Base-by-base conservation (phyloP, 495 filamentous ascomycete genomes). In the Trichoderma reesei region DNA sequence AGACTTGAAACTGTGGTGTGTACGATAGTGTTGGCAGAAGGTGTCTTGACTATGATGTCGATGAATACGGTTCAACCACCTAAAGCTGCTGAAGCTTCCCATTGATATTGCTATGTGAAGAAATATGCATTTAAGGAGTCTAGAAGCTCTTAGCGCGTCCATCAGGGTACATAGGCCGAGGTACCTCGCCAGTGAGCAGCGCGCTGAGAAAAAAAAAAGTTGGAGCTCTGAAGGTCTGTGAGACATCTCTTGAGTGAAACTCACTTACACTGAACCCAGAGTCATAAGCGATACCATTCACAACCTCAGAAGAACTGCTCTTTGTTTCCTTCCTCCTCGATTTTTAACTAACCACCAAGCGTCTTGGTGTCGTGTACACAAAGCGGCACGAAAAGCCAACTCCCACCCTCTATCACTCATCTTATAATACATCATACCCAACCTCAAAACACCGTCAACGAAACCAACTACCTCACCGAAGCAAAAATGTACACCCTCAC, bases 401-500 rank as follows among this genome's bases (percentile, higher is more conserved):
- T n/a, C n/a, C n/a, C n/a, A n/a, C n/a, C n/a, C n/a, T n/a, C n/a
- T n/a, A n/a, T n/a, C n/a, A n/a, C n/a, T n/a, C n/a, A n/a, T n/a
- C n/a, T n/a, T n/a, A n/a, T n/a, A n/a, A n/a, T n/a, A n/a, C n/a
- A n/a, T n/a, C n/a, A n/a, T n/a, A n/a, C 14, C 6, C 16, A 44
- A 44, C 8, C 7, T 3, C 41, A 13, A 44, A 13, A 44, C 41
- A 44, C 41, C 41, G n/a, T n/a, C n/a, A n/a, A 44, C 7, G 11
- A 44, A 16, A 44, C 3, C 7, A 13, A 10, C 3, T 9, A 6
- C 41, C 4, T 13, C 41, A 44, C 11, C 41, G 3, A 5, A 44
- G 4, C 41, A 26, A 54, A 20, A 26, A 56, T 83, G 81, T 84
- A 82, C 66, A 61, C 70, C 26, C 73, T 84, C 11, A 65, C 70